Base-by-base conservation (phyloP, 768 basidiomycete species). In the Lactarius quietus region DNA sequence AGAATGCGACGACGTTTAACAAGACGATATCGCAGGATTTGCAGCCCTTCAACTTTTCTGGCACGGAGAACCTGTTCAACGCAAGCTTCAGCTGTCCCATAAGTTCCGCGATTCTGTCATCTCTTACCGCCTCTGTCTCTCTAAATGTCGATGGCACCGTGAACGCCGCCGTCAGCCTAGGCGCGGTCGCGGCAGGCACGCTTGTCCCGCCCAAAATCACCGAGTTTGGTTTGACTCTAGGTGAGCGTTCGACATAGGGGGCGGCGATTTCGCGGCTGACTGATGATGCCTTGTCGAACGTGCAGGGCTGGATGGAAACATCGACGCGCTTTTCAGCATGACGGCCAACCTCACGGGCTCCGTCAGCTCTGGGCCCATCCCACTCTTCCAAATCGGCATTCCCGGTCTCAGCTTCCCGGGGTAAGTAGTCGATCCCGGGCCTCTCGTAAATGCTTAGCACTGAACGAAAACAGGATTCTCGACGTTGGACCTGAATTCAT, bases 401-500 rank as follows among this genome's bases (percentile, higher is more conserved):
- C 81, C 82, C 51, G 82, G 79, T 81, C 81, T 72, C 17, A 54
- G 35, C 29, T 55, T 45, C 51, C 15, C 28, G 9, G n/a, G 51
- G 76, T 69, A 15, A n/a, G 5, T 5, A 15, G 39, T 18, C 56
- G 6, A 3, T 26, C 12, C 8, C 36, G 8, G n/a, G 33, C 26
- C 12, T 57, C 43, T 29, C 15, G 45, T 29, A n/a, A 38, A 31
- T 36, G 17, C 35, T 26, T 15, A 55, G 18, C 18, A 15, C 3
- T 39, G 9, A 23, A 3, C 10, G n/a, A 51, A 51, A 26, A 12
- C 38, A 82, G 82, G 4, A 76, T 85, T 56, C 68, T 85, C 38
- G 76, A 76, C 15, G 68, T 85, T 31, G 84, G 83, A 0, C 83
- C 83, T 4, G 74, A 78, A 0, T 81, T 84, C 74, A 68, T 77